Evolutionary conservation across 2,329 filamentous ascomycete genomes (phyloP).

Genomic region (Lecanosticta acicola): DNA sequence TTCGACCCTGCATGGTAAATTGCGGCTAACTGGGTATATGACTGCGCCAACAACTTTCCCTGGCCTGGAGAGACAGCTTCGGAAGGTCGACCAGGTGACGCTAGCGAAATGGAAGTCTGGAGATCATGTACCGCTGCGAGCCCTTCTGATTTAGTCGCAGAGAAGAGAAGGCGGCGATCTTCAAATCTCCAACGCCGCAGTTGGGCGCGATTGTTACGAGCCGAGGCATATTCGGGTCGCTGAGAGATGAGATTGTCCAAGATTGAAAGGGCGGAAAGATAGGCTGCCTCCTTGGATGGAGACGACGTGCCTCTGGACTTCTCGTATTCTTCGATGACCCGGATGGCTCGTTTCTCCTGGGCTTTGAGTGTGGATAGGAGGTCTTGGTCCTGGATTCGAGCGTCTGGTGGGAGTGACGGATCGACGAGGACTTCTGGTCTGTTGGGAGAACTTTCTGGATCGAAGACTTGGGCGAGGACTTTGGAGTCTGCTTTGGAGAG

Average conservation of each 20-base stretch:
- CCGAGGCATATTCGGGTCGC: constrained; percentile 63
- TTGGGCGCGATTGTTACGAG: constrained; percentile 70
- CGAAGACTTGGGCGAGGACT: constrained; percentile 41
- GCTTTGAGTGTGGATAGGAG: constrained; percentile 17
- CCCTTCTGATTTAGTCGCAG: constrained; percentile 7
- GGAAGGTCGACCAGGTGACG: constrained; percentile 49
- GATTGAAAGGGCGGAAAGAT: constrained; percentile 27
- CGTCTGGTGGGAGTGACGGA: constrained; percentile 23
- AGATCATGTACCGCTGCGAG: constrained; percentile 33
- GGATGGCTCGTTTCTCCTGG: constrained; percentile 24
- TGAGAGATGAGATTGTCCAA: constrained; percentile 54
- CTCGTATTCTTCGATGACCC: constrained; percentile 24
- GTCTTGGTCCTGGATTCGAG: constrained; percentile 14
- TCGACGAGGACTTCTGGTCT: constrained; percentile 23
- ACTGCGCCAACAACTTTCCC: constrained; percentile 61
- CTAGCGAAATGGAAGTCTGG: constrained; percentile 50
- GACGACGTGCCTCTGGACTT: constrained; percentile 2
- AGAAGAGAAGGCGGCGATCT: constrained; percentile 39
- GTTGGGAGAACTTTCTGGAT: constrained; percentile 26
- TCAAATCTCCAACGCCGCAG: constrained; percentile 44
- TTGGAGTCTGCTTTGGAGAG: constrained; percentile 36
- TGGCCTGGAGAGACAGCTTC: constrained; percentile 58
- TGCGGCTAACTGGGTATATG: constrained; percentile 58
- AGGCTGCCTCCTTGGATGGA: constrained; percentile 17
- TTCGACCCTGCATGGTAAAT: constrained; percentile 23